phyloP scores from a whole-genome alignment of 768 basidiomycete genomes.

The Kwoniella mangroviensis region DNA sequence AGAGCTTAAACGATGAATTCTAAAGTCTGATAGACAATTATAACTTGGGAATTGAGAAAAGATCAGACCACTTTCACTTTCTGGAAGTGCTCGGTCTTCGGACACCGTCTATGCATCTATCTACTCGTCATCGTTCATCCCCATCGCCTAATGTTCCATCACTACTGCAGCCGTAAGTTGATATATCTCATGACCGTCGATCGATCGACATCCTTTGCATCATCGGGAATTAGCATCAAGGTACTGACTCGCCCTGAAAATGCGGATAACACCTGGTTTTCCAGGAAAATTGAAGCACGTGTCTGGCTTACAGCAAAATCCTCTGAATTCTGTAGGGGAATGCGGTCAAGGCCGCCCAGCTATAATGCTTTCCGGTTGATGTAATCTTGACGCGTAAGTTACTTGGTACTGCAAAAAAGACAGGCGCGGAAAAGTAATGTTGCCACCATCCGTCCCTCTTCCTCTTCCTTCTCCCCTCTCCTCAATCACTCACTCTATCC shows the following conservation, averaged over 20 bases:
- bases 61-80: not conserved
- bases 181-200: not conserved
- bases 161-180: too few species aligned
- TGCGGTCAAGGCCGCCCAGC: not conserved
- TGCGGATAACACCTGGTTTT: constrained; percentile 2
- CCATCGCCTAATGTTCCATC: too few species aligned
- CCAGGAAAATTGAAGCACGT: not conserved
- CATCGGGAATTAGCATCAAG: constrained; percentile 4
- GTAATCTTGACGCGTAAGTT: not conserved
- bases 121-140: constrained; percentile 2
- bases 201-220: constrained; percentile 17
- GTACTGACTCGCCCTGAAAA: not conserved
- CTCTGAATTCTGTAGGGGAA: not conserved
- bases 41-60: not conserved
- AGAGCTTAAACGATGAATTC: not conserved
- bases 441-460: constrained; percentile 12
- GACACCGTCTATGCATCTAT: not conserved
- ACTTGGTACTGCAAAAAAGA: too few species aligned
- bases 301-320: not conserved
- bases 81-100: not conserved
- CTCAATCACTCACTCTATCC: not conserved
- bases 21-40: not conserved
- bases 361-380: constrained; percentile 5
- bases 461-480: not conserved
- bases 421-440: constrained; percentile 28